Evolutionary conservation across 1,284 basidiomycete species (phyloP).

Genomic region (Rhodotorula sp.): DNA sequence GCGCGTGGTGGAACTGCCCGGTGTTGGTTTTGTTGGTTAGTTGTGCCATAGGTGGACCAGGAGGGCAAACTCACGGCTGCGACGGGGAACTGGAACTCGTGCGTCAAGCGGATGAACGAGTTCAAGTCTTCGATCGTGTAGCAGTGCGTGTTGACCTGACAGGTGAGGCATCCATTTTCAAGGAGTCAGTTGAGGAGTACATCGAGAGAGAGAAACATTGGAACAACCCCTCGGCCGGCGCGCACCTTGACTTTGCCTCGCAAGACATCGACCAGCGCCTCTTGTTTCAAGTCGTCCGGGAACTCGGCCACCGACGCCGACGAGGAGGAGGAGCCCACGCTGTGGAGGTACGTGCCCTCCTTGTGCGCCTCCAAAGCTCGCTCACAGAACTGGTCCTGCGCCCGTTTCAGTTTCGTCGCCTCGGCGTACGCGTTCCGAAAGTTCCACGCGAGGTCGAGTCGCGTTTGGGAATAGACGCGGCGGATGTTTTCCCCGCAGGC

Average conservation of each 20-base stretch:
- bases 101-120: slow-evolving; percentile 60
- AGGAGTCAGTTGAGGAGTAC: too few species aligned
- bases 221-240: too few species aligned
- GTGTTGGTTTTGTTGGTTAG: not conserved
- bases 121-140: slow-evolving; percentile 64
- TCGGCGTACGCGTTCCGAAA: slow-evolving; percentile 66
- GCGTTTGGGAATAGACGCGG: slow-evolving; percentile 54
- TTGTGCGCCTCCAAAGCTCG: slow-evolving; percentile 56
- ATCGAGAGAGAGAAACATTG: too few species aligned
- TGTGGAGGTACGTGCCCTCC: slow-evolving; percentile 48
- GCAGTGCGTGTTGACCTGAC: slow-evolving; percentile 13
- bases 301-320: slow-evolving; percentile 54
- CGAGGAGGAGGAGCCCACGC: too few species aligned
- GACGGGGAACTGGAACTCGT: slow-evolving; percentile 71
- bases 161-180: too few species aligned
- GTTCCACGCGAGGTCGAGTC: slow-evolving; percentile 61
- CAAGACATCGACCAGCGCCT: slow-evolving; percentile 81
- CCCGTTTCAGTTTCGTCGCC: slow-evolving; percentile 68
- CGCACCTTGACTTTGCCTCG: slow-evolving; percentile 66
- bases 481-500: slow-evolving; percentile 51
- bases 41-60: too few species aligned
- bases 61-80: slow-evolving; percentile 34
- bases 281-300: slow-evolving; percentile 77
- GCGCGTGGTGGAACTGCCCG: slow-evolving; percentile 11
- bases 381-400: slow-evolving; percentile 70